Evolutionary conservation across 1,284 basidiomycete genomes (phyloP), one percentile per base, ranked within the genome.

Genomic region (Sphaerobolus stellatus): DNA sequence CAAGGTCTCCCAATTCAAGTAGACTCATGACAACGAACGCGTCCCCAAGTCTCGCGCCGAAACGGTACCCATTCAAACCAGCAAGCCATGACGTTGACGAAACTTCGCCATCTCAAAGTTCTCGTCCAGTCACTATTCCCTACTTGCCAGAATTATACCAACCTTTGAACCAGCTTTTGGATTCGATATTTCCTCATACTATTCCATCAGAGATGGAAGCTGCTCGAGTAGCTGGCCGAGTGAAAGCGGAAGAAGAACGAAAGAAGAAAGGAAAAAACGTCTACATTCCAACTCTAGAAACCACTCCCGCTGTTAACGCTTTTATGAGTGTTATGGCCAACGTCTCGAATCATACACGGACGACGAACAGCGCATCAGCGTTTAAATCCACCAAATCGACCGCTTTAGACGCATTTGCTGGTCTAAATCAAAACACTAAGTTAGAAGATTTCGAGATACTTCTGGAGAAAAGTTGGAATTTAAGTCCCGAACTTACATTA

Each of bases 281-380:
- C 25, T 7, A 47, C 4, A 38, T 50, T 4, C 2, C 48, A 31
- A 33, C 16, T 16, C 28, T 43, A 6, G 27, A 2, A 1, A 14
- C 29, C 16, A 31, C 40, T 24, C 25, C 16, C 24, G 61, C 65
- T 3, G 43, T 63, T 36, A 80, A 81, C 62, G 64, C 76, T 0
- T 76, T 84, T 71, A 82, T 85, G 64, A 74, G 77, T 5, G 81
- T 78, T 0, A 70, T 85, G 18, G 68, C 68, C 51, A 62, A 66
- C 2, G 71, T 66, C 8, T 54, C 71, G 1, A 67, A 77, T 58
- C 77, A 64, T 11, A 78, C 74, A 5, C 59, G 66, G 30, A 85
- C 82, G 1, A 58, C 61, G 14, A 85, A 84, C 53, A 33, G 24
- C 5, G 75, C 82, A 3, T 71, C 72, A 5, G 72, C 82, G 0